Conservation (phyloP, 2,329 filamentous ascomycete species). For the Bertia moriformis region DNA sequence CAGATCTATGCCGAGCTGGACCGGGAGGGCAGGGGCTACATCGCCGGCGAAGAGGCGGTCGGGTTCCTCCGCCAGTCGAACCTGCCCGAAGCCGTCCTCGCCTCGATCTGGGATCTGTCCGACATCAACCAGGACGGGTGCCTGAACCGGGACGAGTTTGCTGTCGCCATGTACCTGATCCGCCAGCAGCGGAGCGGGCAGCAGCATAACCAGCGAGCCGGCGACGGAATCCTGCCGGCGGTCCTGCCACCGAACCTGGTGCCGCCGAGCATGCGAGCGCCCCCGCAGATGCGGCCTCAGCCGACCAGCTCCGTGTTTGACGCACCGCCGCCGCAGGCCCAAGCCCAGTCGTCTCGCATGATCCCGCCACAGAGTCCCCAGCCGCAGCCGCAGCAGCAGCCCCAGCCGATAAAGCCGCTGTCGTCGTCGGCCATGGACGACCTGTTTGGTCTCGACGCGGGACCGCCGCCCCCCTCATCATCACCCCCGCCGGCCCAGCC, state of each 20-base stretch:
- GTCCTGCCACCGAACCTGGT: constrained; percentile 69
- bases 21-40: constrained; percentile 63
- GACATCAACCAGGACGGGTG: constrained; percentile 85
- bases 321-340: constrained; percentile 22
- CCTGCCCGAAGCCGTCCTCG: constrained; percentile 73
- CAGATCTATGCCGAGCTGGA: constrained; percentile 73
- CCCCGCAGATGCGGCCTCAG: constrained; percentile 32
- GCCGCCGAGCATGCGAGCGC: constrained; percentile 69
- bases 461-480: constrained; percentile 30
- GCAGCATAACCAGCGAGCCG: no score
- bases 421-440: constrained; percentile 82
- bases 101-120: constrained; percentile 91
- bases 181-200: constrained; percentile 70
- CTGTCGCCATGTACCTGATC: constrained; percentile 94
- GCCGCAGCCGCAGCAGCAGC: constrained; percentile 22
- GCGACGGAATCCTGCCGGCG: constrained; percentile 48
- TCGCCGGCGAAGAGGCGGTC: constrained; percentile 89
- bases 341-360: constrained; percentile 21
- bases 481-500: no score
- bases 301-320: constrained; percentile 36
- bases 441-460: constrained; percentile 81
- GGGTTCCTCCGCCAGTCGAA: constrained; percentile 86
- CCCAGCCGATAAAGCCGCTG: no score
- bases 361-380: constrained; percentile 20
- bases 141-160: constrained; percentile 78